Percentiles rank a stretch among this genome's conserved stretches.
Evolutionary conservation across 805 yeast species (phyloP).

Genomic region (Myxozyma lipomycoides): DNA sequence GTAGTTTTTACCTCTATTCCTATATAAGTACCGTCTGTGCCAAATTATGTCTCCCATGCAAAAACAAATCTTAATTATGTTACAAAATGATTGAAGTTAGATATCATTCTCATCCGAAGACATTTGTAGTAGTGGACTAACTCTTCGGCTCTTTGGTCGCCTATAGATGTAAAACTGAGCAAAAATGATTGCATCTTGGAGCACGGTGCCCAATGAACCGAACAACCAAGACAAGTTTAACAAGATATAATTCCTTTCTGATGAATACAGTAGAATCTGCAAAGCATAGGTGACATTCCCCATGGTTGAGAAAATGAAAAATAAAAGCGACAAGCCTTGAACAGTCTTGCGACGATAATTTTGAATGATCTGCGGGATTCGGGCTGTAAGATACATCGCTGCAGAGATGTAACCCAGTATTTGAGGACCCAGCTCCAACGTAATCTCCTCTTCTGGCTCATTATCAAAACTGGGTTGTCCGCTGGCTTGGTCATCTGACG

Average conservation of each 20-base stretch:
- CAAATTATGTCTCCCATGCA: too few species aligned
- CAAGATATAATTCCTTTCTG: conserved; percentile 55
- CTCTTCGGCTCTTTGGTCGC: conserved; percentile 15
- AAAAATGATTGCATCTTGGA: conserved; percentile 64
- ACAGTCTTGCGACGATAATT: conserved; percentile 76
- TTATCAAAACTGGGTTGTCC: conserved; percentile 31
- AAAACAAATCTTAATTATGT: too few species aligned
- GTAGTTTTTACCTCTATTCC: too few species aligned
- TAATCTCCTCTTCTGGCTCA: conserved; percentile 15
- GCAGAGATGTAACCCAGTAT: conserved; percentile 70
- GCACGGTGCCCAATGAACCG: conserved; percentile 73
- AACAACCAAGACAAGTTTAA: conserved; percentile 71
- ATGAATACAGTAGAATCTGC: conserved; percentile 63
- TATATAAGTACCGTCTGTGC: too few species aligned
- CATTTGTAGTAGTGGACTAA: background rate
- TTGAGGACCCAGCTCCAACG: conserved; percentile 45
- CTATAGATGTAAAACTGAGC: conserved; percentile 63
- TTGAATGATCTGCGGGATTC: conserved; percentile 81
- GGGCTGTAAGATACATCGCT: conserved; percentile 61
- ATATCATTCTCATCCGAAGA: too few species aligned
- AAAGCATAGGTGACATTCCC: conserved; percentile 75
- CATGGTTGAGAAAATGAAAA: conserved; percentile 66
- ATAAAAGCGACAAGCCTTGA: conserved; percentile 78
- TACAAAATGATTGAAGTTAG: too few species aligned
- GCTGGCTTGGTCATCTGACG: conserved; percentile 31